Evolutionary conservation across 305 asterid genomes (phyloP).

Genomic region (Lippia alba): DNA sequence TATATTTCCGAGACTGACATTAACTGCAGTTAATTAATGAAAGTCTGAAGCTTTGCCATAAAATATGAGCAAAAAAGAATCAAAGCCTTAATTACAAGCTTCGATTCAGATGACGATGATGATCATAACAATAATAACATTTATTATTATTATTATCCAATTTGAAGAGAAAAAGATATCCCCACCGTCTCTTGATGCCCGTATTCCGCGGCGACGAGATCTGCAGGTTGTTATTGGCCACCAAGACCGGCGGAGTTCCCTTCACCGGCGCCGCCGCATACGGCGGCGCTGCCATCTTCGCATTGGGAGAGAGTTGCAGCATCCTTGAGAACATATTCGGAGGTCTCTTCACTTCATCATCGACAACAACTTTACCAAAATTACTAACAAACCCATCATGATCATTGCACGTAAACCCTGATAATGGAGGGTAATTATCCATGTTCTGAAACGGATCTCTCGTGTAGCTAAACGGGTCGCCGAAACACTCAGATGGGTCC

Average conservation of each 20-base stretch:
- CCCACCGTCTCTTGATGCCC: conserved; percentile 81
- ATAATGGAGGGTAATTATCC: conserved; percentile 23
- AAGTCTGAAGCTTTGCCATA: conserved; percentile 16
- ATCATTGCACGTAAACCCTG: conserved; percentile 36
- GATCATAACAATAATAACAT: not conserved
- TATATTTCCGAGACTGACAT: conserved; percentile 2
- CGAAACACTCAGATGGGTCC: conserved; percentile 50
- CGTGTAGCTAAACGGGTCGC: conserved; percentile 63
- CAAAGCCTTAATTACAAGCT: not conserved
- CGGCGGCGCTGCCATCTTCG: conserved; percentile 39
- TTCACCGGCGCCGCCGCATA: conserved; percentile 29
- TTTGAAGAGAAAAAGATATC: conserved; percentile 11
- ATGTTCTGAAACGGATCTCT: conserved; percentile 61
- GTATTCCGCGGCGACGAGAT: conserved; percentile 89
- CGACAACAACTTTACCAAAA: conserved; percentile 23
- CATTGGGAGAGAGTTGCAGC: conserved; percentile 70
- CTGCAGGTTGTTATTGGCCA: conserved; percentile 49
- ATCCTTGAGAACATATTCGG: conserved; percentile 61
- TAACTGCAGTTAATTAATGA: conserved; percentile 31
- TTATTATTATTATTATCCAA: not conserved
- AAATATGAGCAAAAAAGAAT: conserved; percentile 1
- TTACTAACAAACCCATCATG: conserved; percentile 3
- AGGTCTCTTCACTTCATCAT: conserved; percentile 42
- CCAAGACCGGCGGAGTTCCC: conserved; percentile 28
- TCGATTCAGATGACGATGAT: not conserved